Percentiles rank a stretch among this genome's conserved stretches.
Evolutionary conservation across 2,329 filamentous ascomycete species (phyloP).

Genomic region (Colletotrichum sp.): DNA sequence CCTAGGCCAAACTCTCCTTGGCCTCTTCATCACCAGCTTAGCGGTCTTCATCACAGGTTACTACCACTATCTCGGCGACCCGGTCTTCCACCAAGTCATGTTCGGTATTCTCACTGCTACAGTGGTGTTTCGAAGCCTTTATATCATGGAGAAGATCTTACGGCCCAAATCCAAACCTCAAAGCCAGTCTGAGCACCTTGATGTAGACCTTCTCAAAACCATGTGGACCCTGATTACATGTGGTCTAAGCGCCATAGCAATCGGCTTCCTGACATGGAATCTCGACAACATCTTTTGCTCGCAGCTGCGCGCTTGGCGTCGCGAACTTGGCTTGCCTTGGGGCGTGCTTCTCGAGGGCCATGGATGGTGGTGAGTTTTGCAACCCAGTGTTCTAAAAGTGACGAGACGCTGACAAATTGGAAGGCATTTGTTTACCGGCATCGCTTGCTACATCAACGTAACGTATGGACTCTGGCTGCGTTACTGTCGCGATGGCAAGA

Average conservation of each 20-base stretch:
- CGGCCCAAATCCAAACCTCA: background rate
- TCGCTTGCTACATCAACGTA: background rate
- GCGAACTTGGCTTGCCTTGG: background rate
- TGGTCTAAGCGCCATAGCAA: slow-evolving; percentile 35
- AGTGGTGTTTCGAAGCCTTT: background rate
- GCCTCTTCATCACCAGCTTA: background rate
- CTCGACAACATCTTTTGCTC: background rate
- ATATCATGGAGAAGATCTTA: background rate
- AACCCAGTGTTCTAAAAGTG: background rate
- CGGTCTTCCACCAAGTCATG: background rate
- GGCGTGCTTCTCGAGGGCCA: background rate
- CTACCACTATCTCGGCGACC: background rate
- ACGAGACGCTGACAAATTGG: background rate
- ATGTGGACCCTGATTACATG: slow-evolving; percentile 78
- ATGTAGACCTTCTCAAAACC: slow-evolving; percentile 42
- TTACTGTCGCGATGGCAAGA: background rate
- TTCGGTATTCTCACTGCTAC: background rate
- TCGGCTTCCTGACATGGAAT: background rate
- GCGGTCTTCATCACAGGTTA: background rate
- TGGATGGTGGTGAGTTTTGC: background rate
- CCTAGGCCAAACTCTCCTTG: background rate
- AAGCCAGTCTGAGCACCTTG: slow-evolving; percentile 33
- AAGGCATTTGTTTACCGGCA: background rate
- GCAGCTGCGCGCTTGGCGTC: background rate
- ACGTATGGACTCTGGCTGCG: background rate